Evolutionary conservation across 805 yeast genomes (phyloP), one percentile per base, ranked within the genome.

Genomic region (Candida peoriensis): DNA sequence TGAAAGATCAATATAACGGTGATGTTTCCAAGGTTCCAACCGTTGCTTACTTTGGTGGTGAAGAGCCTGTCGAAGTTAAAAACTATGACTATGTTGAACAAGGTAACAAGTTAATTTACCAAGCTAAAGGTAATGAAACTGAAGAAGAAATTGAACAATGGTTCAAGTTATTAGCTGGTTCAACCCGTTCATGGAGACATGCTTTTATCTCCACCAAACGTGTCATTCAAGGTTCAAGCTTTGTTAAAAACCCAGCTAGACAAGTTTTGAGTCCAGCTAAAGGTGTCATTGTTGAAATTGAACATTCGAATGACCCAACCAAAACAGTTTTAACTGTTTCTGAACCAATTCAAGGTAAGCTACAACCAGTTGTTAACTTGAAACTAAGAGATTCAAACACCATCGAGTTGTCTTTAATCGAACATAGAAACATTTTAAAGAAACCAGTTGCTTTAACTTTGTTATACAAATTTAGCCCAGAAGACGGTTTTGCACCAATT

Each of bases 401-500:
- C 33, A 85, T 93, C 57, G 72, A 76, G 54, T 70, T 89, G 58
- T 66, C 74, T 33, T 70, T 93, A 61, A 81, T 87, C 58, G 97
- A 93, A 65, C 78, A 78, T 60, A 84, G 97, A 72, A 84, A 90
- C 41, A 80, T 79, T 43, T 90, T 83, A 52, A 76, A 75, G 42
- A 63, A 64, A 46, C 78, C 96, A 21, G 86, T 78, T 42, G 74
- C 84, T 24, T 74, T 93, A 55, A 78, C 81, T 46, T 75, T 93
- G 63, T 68, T 77, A 46, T 94, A 81, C 76, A 74, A 66, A 34
- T 93, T 81, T 68, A 70, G 78, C 52, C 86, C 96, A 20, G 72
- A 75, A 34, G 85, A 82, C 58, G 98, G 98, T n/a, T 89, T 82
- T 57, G 95, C 96, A 40, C 97, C 98, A 56, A 83, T 93, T 48